Evolutionary conservation across 2,329 filamentous ascomycete species (phyloP), one percentile per base, ranked within the genome.

Genomic region (Fusarium luffae): DNA sequence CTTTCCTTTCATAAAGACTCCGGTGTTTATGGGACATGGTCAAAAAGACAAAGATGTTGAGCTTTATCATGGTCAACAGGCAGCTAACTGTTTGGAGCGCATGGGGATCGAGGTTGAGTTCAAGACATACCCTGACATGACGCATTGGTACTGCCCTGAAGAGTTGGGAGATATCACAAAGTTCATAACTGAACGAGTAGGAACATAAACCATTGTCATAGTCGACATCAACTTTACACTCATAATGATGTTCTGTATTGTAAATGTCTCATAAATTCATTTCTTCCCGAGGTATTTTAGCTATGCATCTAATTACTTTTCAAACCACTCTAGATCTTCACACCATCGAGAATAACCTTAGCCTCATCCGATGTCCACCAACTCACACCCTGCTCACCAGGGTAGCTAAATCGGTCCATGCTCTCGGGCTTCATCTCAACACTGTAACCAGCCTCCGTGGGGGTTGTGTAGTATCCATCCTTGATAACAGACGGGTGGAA

Each of bases 341-440:
- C 82, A 1, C 86, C 86, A 61, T 93, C 89, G 37, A 94, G 79
- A 71, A 96, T 94, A 1, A 84, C 81, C 81, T 84, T 91, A n/a
- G 93, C 93, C 80, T 93, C 92, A 40, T 93, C 91, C 49, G 86
- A 91, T 81, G 83, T 90, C 94, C 94, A 97, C 93, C 93, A 97
- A 76, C 93, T 92, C 72, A 92, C 90, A 6, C 90, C 91, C 66
- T 90, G 85, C 75, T 90, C 87, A 10, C 93, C 93, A 2, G 93
- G 94, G 79, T 89, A 97, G 51, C 87, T 86, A 77, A 86, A 97
- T 72, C 80, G 81, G 69, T 94, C 92, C 93, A 97, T 96, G 79
- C 92, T 96, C 71, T 90, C 92, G 5, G 89, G 82, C 87, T 93
- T 95, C 93, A 97, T 97, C 88, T 97, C 93, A 4, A 97, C 94